Percentiles rank a stretch among this genome's conserved stretches.
phyloP scores from a whole-genome alignment of 2,329 filamentous ascomycete species.

The Lecanicillium sp. region DNA sequence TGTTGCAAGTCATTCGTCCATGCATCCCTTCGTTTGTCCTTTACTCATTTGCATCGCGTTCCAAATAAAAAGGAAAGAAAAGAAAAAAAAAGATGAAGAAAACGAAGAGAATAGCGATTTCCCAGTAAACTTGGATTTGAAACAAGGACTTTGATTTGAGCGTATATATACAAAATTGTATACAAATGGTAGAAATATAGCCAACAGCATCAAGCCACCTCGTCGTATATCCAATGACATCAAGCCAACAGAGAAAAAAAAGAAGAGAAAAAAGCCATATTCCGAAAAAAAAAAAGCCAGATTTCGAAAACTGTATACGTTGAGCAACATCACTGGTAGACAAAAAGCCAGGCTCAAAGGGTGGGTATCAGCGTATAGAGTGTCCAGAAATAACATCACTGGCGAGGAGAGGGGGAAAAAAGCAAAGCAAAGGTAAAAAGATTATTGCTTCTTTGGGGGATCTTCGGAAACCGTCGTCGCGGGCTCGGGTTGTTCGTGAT shows the following conservation, averaged over 20 bases:
- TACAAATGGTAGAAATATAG: too few species aligned
- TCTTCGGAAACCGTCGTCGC: neutral
- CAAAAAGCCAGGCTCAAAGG: conserved; percentile 5
- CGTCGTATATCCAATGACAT: conserved; percentile 6
- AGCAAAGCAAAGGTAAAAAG: neutral
- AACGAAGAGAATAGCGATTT: too few species aligned
- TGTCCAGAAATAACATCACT: conserved; percentile 15
- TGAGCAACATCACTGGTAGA: conserved; percentile 14
- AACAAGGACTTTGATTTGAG: too few species aligned
- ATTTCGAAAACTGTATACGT: conserved; percentile 11
- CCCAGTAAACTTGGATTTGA: too few species aligned
- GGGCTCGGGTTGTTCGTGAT: conserved; percentile 1
- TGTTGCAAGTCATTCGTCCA: too few species aligned
- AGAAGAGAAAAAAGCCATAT: neutral
- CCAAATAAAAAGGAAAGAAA: too few species aligned
- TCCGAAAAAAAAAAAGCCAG: conserved; percentile 2
- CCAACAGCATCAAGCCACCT: too few species aligned
- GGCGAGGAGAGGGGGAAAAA: neutral
- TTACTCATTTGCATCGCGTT: too few species aligned
- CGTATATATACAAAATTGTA: too few species aligned
- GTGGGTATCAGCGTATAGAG: conserved; percentile 13
- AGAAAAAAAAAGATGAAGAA: too few species aligned
- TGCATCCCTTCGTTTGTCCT: too few species aligned
- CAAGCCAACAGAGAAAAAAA: neutral
- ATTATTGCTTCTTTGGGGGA: conserved; percentile 1